phyloP scores from a whole-genome alignment of 2,329 filamentous ascomycete species.

The Microcyclosporella mali region DNA sequence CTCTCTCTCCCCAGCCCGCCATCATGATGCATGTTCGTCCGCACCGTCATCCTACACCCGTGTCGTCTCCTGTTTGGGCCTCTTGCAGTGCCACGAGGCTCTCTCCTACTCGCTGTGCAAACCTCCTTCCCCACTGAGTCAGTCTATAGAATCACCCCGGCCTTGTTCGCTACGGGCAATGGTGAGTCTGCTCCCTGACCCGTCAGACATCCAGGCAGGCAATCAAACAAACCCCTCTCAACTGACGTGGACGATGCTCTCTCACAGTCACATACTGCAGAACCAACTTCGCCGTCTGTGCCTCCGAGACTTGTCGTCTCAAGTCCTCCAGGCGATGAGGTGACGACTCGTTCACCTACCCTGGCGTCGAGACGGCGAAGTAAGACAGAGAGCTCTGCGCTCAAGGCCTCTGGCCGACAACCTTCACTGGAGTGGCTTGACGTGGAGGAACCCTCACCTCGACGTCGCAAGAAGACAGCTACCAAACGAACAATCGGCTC shows the following conservation, averaged over 20 bases:
- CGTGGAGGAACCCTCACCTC: constrained; percentile 17
- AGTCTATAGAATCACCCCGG: constrained; percentile 14
- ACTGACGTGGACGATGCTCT: constrained; percentile 18
- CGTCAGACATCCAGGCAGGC: constrained; percentile 5
- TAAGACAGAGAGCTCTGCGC: constrained; percentile 15
- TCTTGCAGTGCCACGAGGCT: constrained; percentile 11
- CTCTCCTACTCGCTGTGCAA: constrained; percentile 6
- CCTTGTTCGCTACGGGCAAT: constrained; percentile 11
- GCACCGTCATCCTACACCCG: no score
- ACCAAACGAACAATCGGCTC: constrained; percentile 9
- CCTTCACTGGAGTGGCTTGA: constrained; percentile 25
- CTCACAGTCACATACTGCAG: constrained; percentile 14
- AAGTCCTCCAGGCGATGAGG: constrained; percentile 17
- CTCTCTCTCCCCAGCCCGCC: constrained; percentile 9
- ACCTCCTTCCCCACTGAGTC: constrained; percentile 19
- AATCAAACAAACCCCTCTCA: constrained; percentile 11
- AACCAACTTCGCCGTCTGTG: constrained; percentile 15
- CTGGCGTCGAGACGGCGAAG: constrained; percentile 19
- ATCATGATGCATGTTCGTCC: constrained; percentile 16
- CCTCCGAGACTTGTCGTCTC: constrained; percentile 23
- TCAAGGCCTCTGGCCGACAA: constrained; percentile 14
- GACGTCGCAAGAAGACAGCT: constrained; percentile 10
- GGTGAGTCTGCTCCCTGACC: constrained; percentile 20
- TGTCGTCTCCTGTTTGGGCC: constrained; percentile 5
- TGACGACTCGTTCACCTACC: constrained; percentile 8